phyloP scores from a whole-genome alignment of 306 rosid genomes.

The Carpinus fangiana region DNA sequence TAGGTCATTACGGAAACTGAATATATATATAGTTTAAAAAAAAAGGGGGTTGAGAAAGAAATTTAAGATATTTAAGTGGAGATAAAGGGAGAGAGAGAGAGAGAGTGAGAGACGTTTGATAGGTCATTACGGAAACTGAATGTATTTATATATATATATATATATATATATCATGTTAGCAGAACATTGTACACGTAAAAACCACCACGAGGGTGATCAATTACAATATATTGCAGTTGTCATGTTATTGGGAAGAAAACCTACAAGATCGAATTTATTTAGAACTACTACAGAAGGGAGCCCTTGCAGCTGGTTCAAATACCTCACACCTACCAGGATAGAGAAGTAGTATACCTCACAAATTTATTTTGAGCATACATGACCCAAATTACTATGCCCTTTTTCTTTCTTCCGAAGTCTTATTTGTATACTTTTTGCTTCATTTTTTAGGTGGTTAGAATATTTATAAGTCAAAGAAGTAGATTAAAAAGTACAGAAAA shows the following conservation, averaged over 20 bases:
- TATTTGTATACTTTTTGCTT: not conserved
- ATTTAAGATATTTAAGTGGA: too few species aligned
- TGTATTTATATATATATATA: not conserved
- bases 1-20: too few species aligned
- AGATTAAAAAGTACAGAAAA: not conserved
- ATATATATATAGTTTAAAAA: too few species aligned
- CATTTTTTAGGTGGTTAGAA: not conserved
- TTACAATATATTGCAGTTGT: not conserved
- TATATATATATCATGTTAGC: not conserved
- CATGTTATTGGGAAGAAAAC: too few species aligned
- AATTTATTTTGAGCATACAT: too few species aligned
- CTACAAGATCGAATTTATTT: not conserved
- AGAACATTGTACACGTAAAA: not conserved
- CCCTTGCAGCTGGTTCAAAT: too few species aligned
- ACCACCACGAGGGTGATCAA: not conserved
- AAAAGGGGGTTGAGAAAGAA: too few species aligned
- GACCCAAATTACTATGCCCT: not conserved
- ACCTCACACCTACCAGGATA: too few species aligned
- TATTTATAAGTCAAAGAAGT: not conserved
- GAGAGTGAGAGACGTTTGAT: too few species aligned
- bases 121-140: too few species aligned
- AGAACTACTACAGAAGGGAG: not conserved
- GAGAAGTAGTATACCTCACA: too few species aligned
- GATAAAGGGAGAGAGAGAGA: too few species aligned
- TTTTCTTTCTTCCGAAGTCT: not conserved